Conservation (phyloP, 1,284 basidiomycete species). For the Ceratobasidium sp. region DNA sequence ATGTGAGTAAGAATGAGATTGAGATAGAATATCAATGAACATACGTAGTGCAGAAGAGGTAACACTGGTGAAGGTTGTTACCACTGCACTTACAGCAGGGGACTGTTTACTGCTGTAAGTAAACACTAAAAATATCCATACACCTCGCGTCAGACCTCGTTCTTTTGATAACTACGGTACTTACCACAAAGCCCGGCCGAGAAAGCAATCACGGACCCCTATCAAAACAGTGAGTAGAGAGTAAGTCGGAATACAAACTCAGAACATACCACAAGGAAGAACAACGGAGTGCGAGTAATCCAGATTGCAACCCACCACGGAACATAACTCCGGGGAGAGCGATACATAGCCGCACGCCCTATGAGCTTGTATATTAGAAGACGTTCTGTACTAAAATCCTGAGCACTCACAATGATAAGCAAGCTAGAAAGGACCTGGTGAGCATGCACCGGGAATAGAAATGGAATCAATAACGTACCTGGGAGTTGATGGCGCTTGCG, state of each 20-base stretch:
- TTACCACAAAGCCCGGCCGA: conserved; percentile 45
- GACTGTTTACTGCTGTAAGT: conserved; percentile 41
- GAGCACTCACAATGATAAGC: conserved; percentile 45
- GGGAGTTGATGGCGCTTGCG: conserved; percentile 76
- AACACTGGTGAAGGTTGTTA: conserved; percentile 44
- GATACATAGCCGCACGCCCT: conserved; percentile 68
- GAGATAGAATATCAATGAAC: no score
- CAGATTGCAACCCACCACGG: conserved; percentile 82
- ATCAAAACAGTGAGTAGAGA: not conserved
- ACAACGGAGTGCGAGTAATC: conserved; percentile 58
- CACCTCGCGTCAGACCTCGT: not conserved
- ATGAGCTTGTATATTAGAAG: not conserved
- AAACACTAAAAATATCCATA: not conserved
- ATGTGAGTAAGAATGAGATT: no score
- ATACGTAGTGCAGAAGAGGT: conserved; percentile 40
- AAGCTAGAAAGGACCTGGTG: conserved; percentile 35
- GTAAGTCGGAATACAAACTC: not conserved
- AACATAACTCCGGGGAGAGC: conserved; percentile 70
- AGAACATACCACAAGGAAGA: conserved; percentile 32
- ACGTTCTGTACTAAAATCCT: not conserved
- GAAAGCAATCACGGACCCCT: conserved; percentile 45
- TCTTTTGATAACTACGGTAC: not conserved
- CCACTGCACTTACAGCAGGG: conserved; percentile 1
- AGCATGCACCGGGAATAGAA: not conserved
- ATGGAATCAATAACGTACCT: conserved; percentile 55